Evolutionary conservation across 768 basidiomycete species (phyloP), one percentile per base, ranked within the genome.

Genomic region (Kondoa subrosea): DNA sequence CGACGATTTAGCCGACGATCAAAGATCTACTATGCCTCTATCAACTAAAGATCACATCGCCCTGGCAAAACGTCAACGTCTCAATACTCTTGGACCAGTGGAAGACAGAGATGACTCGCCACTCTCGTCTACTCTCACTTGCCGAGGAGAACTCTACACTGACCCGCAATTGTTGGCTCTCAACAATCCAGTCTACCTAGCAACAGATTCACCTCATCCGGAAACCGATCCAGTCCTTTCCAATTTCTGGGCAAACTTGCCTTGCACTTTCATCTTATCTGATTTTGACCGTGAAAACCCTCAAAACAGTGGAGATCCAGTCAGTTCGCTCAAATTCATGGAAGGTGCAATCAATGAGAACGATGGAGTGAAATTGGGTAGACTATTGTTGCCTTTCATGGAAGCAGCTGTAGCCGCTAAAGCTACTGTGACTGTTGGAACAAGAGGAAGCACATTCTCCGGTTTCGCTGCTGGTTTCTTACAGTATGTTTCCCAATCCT

Each of bases 321-420:
- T 72, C 50, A 25, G 14, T 70, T 75, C 57, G 72, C 72, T 73
- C 21, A 26, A 33, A 33, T 71, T 72, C 15, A 75, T 83, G 69
- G 73, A 75, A 33, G 67, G 66, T 14, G 62, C 83, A 64, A 75
- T 71, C 29, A 84, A 81, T 69, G 77, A 72, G 12, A 73, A 81
- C 63, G 85, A 85, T 69, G 81, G 81, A 0, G 74, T 82, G 17
- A 70, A 58, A 34, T 74, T 87, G 70, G 78, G 73, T 14, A 69
- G 71, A 14, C 81, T 83, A 66, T 70, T 87, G 8, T 69, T 82
- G 17, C 85, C 87, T 1, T 82, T 88, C 70, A 72, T 89, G 59
- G 87, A 89, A 73, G 86, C 84, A 3, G 78, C 87, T 76, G 81
- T 91, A 25, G 81, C 83, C 15, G 81, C 82, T 25, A 72, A 67